Evolutionary conservation across 1,139 yeast genomes (phyloP).

Genomic region (Sugiyamaella japonica): DNA sequence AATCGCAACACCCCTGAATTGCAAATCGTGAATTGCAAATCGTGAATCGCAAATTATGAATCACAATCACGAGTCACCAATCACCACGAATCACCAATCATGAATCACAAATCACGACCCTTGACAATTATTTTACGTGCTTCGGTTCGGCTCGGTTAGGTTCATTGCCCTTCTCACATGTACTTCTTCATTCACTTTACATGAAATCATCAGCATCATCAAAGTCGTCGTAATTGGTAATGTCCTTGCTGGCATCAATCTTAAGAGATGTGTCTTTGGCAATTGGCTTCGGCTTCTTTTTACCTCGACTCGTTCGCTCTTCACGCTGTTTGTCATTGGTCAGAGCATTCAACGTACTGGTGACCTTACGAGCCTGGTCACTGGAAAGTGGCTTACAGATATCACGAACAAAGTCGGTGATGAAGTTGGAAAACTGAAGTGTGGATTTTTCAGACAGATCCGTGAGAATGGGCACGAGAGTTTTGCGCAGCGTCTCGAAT

Average conservation of each 20-base stretch:
- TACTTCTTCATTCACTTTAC: slow-evolving; percentile 46
- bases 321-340: slow-evolving; percentile 84
- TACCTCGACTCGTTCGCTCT: slow-evolving; percentile 95
- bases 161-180: no score
- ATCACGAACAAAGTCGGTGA: slow-evolving; percentile 85
- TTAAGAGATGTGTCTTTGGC: slow-evolving; percentile 75
- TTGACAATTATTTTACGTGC: no score
- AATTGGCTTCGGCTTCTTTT: slow-evolving; percentile 89
- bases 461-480: slow-evolving; percentile 66
- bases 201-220: slow-evolving; percentile 89
- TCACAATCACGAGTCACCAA: no score
- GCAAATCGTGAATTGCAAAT: no score
- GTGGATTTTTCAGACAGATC: slow-evolving; percentile 55
- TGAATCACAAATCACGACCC: no score
- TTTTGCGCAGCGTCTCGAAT: slow-evolving; percentile 79
- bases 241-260: slow-evolving; percentile 72
- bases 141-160: no score
- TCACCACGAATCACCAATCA: no score
- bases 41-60: no score
- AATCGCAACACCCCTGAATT: no score
- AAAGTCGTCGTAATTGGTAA: slow-evolving; percentile 55
- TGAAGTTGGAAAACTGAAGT: slow-evolving; percentile 71
- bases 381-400: slow-evolving; percentile 74
- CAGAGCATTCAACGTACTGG: slow-evolving; percentile 78
- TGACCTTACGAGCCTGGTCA: slow-evolving; percentile 82